A percentile compares a stretch with the other conserved stretches of the same genome.
Evolutionary conservation across 2,329 filamentous ascomycete species (phyloP).

Genomic region (Mycocentrospora acerina): DNA sequence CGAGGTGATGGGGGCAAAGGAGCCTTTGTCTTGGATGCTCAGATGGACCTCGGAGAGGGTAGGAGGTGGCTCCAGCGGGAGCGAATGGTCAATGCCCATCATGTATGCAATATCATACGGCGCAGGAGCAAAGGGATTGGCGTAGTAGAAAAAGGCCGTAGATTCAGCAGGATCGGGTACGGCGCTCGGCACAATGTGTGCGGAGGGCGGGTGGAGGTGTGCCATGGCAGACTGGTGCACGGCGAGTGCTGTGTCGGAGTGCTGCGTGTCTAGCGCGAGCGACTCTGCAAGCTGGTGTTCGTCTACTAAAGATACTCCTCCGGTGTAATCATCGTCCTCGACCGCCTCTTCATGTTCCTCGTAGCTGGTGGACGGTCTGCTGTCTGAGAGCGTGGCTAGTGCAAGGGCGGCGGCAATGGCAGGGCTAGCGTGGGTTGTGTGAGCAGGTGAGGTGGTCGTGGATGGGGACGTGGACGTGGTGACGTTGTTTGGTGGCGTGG

Average conservation of each 20-base stretch:
- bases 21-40: constrained; percentile 28
- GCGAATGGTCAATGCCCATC: constrained; percentile 13
- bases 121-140: constrained; percentile 5
- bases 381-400: constrained; percentile 31
- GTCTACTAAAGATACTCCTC: constrained; percentile 31
- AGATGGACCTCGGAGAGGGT: constrained; percentile 30
- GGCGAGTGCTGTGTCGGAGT: constrained; percentile 5
- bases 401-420: constrained; percentile 21
- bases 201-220: constrained; percentile 10
- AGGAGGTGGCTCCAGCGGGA: constrained; percentile 24
- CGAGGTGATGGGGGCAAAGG: constrained; percentile 30
- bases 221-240: background rate
- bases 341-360: constrained; percentile 16
- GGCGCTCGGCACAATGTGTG: constrained; percentile 2
- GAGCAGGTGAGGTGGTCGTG: constrained; percentile 4
- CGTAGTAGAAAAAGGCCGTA: background rate
- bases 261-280: constrained; percentile 4
- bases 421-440: constrained; percentile 15
- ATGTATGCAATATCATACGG: constrained; percentile 4
- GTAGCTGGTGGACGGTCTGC: constrained; percentile 30
- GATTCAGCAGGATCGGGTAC: constrained; percentile 4
- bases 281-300: constrained; percentile 12
- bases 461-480: constrained; percentile 11
- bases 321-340: constrained; percentile 18
- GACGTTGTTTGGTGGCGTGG: constrained; percentile 14